Conservation (phyloP, 345 rosid species). For the Populus nigra region DNA sequence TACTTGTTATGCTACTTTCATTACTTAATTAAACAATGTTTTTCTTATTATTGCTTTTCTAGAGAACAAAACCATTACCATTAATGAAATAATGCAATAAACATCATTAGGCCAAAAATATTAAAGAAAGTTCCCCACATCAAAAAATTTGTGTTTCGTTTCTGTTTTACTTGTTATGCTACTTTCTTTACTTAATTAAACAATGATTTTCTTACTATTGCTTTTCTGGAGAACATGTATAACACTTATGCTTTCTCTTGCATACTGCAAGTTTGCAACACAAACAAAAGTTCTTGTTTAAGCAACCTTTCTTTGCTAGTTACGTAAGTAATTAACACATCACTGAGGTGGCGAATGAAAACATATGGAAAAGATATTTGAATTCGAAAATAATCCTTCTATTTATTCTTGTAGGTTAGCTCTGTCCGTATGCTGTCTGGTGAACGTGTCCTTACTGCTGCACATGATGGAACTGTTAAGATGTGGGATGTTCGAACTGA, state of each 20-base stretch:
- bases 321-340: too few relatives aligned
- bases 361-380: background rate
- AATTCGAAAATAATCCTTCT: conserved; percentile 1
- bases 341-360: too few relatives aligned
- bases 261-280: background rate
- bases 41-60: background rate
- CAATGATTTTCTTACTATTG: background rate
- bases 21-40: background rate
- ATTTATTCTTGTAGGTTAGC: conserved; percentile 55
- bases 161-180: background rate
- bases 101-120: too few relatives aligned
- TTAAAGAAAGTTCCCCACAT: too few relatives aligned
- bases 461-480: conserved; percentile 91
- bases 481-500: conserved; percentile 99
- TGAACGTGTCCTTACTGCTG: conserved; percentile 88
- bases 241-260: background rate
- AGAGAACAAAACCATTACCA: too few relatives aligned
- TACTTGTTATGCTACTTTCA: too few relatives aligned
- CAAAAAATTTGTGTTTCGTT: background rate
- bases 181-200: background rate
- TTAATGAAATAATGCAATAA: too few relatives aligned
- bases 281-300: too few relatives aligned
- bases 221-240: background rate
- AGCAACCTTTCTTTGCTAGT: background rate
- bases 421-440: conserved; percentile 93